phyloP scores from a whole-genome alignment of 2,329 filamentous ascomycete genomes.

The Diaporthe helianthi region DNA sequence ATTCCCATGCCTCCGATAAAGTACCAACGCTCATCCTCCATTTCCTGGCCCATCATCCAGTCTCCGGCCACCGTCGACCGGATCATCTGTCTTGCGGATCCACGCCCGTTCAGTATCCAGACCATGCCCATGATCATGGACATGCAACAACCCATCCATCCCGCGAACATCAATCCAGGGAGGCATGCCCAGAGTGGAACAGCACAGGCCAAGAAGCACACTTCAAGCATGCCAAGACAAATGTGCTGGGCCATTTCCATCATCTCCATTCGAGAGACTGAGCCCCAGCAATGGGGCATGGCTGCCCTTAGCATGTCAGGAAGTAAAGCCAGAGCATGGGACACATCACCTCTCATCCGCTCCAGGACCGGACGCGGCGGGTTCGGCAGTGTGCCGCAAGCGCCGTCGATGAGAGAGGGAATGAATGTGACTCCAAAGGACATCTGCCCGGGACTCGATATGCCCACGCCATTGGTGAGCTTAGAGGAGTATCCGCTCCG shows the following conservation, averaged over 20 bases:
- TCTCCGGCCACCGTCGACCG: conserved; percentile 38
- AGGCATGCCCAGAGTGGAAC: conserved; percentile 42
- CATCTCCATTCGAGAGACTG: conserved; percentile 35
- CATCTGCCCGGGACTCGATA: background rate
- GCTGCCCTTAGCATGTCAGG: conserved; percentile 36
- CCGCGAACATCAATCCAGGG: conserved; percentile 42
- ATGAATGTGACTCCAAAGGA: conserved; percentile 42
- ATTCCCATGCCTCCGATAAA: conserved; percentile 45
- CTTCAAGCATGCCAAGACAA: conserved; percentile 39
- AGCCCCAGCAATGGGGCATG: background rate
- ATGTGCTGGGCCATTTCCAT: conserved; percentile 39
- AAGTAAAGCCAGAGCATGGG: conserved; percentile 36
- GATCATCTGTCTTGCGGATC: conserved; percentile 35
- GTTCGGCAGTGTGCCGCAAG: conserved; percentile 44
- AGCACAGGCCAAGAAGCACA: conserved; percentile 39
- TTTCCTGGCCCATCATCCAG: conserved; percentile 41
- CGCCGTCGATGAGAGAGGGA: conserved; percentile 46
- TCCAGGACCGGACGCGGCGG: conserved; percentile 37
- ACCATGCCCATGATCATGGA: conserved; percentile 39
- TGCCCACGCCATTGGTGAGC: background rate
- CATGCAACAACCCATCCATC: conserved; percentile 40
- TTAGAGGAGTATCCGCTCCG: background rate
- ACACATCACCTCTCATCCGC: conserved; percentile 39
- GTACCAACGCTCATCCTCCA: conserved; percentile 45
- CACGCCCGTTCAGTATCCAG: conserved; percentile 41